A percentile compares a stretch with the other conserved stretches of the same genome.
phyloP scores from a whole-genome alignment of 1,284 basidiomycete species.

The Moniliella sp. region DNA sequence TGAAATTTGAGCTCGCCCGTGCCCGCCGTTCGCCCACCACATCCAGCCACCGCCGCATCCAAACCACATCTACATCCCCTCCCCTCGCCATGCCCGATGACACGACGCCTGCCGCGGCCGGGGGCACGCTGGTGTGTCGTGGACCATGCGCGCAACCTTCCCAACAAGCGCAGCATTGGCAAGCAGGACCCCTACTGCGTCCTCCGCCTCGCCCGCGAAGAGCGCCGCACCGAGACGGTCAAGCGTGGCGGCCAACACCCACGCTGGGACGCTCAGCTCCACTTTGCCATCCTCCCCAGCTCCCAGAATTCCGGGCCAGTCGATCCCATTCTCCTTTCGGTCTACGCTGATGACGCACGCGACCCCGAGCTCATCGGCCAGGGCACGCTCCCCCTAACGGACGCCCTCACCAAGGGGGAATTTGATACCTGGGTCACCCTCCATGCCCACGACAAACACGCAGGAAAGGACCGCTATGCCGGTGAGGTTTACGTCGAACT shows the following conservation, averaged over 20 bases:
- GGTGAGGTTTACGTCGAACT: conserved; percentile 32
- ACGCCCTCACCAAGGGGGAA: conserved; percentile 78
- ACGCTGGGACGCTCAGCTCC: conserved; percentile 92
- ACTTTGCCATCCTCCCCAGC: conserved; percentile 72
- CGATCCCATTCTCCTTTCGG: conserved; percentile 49
- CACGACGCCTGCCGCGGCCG: too few species aligned
- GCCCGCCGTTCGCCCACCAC: too few species aligned
- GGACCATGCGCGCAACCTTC: too few species aligned
- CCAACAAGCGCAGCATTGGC: conserved; percentile 36
- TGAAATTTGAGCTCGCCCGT: too few species aligned
- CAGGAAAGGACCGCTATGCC: conserved; percentile 19
- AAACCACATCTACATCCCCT: too few species aligned
- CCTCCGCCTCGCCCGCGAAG: conserved; percentile 44
- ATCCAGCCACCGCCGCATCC: too few species aligned
- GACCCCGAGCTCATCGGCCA: conserved; percentile 94
- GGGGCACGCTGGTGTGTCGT: background rate
- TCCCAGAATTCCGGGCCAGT: conserved; percentile 43
- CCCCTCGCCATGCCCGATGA: too few species aligned
- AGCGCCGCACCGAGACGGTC: conserved; percentile 52
- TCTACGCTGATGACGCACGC: conserved; percentile 81
- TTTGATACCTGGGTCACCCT: conserved; percentile 55
- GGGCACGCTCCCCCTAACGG: conserved; percentile 60
- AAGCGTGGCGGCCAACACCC: conserved; percentile 92
- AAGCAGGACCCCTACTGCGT: conserved; percentile 93
- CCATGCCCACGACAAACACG: background rate